Base-by-base conservation (phyloP, 116 monocot genomes). In the Thalassia testudinum region DNA sequence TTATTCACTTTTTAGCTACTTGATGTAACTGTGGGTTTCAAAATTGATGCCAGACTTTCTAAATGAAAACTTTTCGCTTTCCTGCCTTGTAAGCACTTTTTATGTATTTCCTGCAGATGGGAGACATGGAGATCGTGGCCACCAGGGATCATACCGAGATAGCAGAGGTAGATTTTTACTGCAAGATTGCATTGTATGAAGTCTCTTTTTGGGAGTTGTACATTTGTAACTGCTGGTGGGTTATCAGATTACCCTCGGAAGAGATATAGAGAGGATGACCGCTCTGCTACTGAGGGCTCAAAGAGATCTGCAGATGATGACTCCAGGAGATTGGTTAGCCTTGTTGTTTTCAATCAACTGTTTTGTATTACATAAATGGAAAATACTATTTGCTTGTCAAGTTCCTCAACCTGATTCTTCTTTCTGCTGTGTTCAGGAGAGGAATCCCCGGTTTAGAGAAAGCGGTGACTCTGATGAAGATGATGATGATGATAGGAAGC, bases 381-480 rank as follows among this genome's bases (percentile, higher is more conserved):
- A 20, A 4, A 4, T 45, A 45, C 18, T 45, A 45, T n/a, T 13
- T 45, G 4, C 3, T 20, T n/a, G 45, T 7, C 19, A 20, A 20
- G 40, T n/a, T 34, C 10, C 45, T 45, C 15, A 16, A 20, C 21
- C 5, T 34, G 21, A n/a, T 48, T 56, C 1, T 29, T 54, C 10
- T 55, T n/a, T 42, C 28, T 57, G 1, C 24, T 27, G 0, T 2
- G 19, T 62, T 44, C 64, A 80, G 80, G 77, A 75, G 64, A 84
- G 56, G 71, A 91, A 91, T 50, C 91, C 91, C 20, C 80, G 91
- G 0, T 91, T 91, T 63, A 75, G 91, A 45, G 91, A 84, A 59
- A 80, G 75, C 5, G 80, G 81, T 27, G 91, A 91, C 27, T 84
- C 91, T 2, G 91, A 91, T 37, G 90, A 88, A 0, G 88, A 89